These are phyloP conservation scores for Lepidium didymum DNA, from an alignment of 345 rosid genomes.

Conservation along the genomic window DNA sequence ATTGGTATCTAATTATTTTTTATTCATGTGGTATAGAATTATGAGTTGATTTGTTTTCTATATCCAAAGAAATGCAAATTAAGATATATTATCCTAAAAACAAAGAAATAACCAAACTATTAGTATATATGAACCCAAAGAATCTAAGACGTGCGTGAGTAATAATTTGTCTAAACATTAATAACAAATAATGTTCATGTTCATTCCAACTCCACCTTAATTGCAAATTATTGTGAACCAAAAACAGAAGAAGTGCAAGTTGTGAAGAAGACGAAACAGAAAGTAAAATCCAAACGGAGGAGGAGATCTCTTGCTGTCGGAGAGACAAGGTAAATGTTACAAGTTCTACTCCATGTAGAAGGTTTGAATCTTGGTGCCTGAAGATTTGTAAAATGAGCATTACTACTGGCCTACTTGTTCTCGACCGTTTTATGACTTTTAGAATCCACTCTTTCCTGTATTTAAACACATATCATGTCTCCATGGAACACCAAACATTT, in stretches of 20 bases:
- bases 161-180: slow-evolving; percentile 19
- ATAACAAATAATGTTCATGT: slow-evolving; percentile 19
- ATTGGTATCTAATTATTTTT: background rate
- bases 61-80: background rate
- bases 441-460: background rate
- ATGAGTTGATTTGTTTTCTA: background rate
- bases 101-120: background rate
- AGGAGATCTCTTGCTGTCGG: background rate
- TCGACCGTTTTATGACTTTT: background rate
- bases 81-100: background rate
- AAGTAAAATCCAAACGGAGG: background rate
- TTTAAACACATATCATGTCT: background rate
- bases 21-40: background rate
- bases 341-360: no score
- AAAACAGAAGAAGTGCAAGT: background rate
- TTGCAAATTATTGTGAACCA: background rate
- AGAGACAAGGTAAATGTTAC: background rate
- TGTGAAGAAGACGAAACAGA: slow-evolving; percentile 5
- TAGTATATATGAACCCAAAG: slow-evolving; percentile 4
- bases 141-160: slow-evolving; percentile 29
- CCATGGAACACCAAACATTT: background rate
- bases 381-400: no score
- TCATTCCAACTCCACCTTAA: slow-evolving; percentile 12
- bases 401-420: no score
- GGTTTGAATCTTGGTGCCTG: no score